phyloP scores from a whole-genome alignment of 306 rosid genomes.

The Rosa lucieae region DNA sequence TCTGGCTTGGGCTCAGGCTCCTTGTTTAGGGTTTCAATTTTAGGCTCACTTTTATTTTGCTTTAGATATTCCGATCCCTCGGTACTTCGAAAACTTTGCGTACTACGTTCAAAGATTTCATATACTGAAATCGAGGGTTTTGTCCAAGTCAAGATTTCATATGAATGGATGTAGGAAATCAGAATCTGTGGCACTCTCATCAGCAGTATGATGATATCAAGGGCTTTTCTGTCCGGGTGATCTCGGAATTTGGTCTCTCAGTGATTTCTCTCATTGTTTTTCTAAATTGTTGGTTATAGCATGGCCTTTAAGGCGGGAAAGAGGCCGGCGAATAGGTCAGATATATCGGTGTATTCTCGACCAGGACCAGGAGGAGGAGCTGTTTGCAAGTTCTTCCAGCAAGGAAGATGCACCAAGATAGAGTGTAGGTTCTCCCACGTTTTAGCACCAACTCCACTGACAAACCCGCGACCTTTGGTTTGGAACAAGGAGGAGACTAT shows the following conservation, averaged over 20 bases:
- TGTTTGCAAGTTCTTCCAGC: slow-evolving; percentile 2
- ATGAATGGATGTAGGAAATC: not conserved
- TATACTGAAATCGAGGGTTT: not conserved
- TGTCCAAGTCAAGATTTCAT: not conserved
- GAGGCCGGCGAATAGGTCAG: not conserved
- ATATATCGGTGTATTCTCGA: slow-evolving; percentile 1
- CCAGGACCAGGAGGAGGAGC: not conserved
- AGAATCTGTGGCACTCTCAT: not conserved
- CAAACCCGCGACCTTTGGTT: not conserved
- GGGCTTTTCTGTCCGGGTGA: too few species aligned
- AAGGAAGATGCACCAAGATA: not conserved
- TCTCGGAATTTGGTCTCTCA: too few species aligned
- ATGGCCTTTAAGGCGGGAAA: slow-evolving; percentile 4
- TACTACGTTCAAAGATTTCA: not conserved
- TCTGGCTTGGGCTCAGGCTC: not conserved
- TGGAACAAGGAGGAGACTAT: not conserved
- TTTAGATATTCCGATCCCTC: not conserved
- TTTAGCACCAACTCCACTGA: not conserved
- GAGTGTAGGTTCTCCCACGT: not conserved
- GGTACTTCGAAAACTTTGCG: not conserved
- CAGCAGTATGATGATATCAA: not conserved
- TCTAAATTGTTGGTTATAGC: slow-evolving; percentile 5
- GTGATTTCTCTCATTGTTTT: not conserved
- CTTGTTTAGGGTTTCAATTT: slow-evolving; percentile 9
- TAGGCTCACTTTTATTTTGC: not conserved